These are phyloP conservation scores for Bertia moriformis DNA, from an alignment of 2,329 filamentous ascomycete genomes.

Conservation along the genomic window DNA sequence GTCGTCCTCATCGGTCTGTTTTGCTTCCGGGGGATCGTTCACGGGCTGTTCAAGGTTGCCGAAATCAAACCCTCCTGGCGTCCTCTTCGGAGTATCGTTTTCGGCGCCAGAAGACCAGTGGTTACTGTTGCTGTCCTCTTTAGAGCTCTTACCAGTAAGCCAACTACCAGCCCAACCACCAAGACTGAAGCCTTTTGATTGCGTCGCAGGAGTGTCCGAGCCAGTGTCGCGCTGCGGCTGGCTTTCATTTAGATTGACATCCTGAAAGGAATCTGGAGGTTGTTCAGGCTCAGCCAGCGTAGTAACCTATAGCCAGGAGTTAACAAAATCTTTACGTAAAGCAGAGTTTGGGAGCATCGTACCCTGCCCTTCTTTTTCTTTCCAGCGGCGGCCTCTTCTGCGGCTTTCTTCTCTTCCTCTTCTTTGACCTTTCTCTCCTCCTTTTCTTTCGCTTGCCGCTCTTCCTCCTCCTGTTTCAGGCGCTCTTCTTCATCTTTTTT, in stretches of 20 bases:
- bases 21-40: not conserved
- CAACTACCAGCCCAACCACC: not conserved
- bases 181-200: not conserved
- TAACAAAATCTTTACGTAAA: not conserved
- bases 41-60: not conserved
- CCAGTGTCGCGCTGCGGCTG: not conserved
- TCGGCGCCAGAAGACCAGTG: not conserved
- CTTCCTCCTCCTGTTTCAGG: not conserved
- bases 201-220: not conserved
- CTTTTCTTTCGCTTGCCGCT: not conserved
- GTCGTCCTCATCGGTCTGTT: not conserved
- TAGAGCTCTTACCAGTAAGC: not conserved
- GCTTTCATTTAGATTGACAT: not conserved
- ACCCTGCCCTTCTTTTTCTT: conserved; percentile 6
- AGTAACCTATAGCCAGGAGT: not conserved
- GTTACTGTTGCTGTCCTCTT: not conserved
- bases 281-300: not conserved
- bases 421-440: not conserved
- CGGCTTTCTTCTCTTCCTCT: not conserved
- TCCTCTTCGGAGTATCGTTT: too few relatives aligned
- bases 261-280: not conserved
- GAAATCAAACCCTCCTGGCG: not conserved
- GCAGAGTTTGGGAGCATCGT: not conserved
- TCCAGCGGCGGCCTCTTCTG: not conserved
- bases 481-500: not conserved